Conservation (phyloP, 1,139 yeast species). For the Geotrichum siamense region DNA sequence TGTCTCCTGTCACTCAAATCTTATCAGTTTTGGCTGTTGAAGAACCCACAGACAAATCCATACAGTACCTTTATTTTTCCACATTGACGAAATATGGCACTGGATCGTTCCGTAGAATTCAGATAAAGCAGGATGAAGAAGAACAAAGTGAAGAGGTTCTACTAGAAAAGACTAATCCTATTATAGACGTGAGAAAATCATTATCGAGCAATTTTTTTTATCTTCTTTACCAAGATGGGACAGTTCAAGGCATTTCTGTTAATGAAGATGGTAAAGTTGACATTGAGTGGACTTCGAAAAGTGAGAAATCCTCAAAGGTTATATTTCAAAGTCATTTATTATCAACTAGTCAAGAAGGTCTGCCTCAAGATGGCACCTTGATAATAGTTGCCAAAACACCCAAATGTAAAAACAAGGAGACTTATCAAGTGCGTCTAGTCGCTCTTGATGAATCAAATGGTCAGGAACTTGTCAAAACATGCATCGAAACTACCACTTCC, state of each 20-base stretch:
- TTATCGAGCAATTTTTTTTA: slow-evolving; percentile 18
- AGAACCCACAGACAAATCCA: slow-evolving; percentile 4
- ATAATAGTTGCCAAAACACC: slow-evolving; percentile 22
- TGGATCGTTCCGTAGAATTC: slow-evolving; percentile 14
- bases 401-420: slow-evolving; percentile 19
- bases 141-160: slow-evolving; percentile 16
- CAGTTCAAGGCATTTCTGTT: slow-evolving; percentile 20
- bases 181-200: slow-evolving; percentile 19
- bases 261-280: slow-evolving; percentile 13
- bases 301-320: slow-evolving; percentile 20
- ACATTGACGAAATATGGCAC: slow-evolving; percentile 14
- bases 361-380: slow-evolving; percentile 23
- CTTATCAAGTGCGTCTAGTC: slow-evolving; percentile 21
- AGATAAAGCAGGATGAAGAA: slow-evolving; percentile 14
- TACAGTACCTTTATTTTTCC: slow-evolving; percentile 14
- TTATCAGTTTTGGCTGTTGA: slow-evolving; percentile 28
- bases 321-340: slow-evolving; percentile 17
- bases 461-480: slow-evolving; percentile 19
- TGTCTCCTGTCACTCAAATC: slow-evolving; percentile 54
- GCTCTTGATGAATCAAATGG: slow-evolving; percentile 21
- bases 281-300: slow-evolving; percentile 21
- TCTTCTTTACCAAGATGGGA: slow-evolving; percentile 21
- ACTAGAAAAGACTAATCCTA: slow-evolving; percentile 18
- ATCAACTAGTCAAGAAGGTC: slow-evolving; percentile 17
- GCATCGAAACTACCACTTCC: slow-evolving; percentile 17